Base-by-base conservation (phyloP, 108 stramenopile genomes). In the Seminavis robusta region DNA sequence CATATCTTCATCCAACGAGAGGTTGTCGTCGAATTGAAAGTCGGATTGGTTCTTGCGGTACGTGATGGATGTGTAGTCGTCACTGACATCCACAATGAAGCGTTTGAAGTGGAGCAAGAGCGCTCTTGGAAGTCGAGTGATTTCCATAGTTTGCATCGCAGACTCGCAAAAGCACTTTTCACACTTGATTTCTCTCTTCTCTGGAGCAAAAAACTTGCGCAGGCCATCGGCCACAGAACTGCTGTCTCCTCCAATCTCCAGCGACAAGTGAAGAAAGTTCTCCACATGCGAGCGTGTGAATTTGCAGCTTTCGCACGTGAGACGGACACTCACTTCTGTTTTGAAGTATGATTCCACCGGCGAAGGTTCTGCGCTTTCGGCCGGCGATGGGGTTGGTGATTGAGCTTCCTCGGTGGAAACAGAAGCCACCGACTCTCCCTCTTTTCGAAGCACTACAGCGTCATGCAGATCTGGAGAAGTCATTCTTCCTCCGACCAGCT, bases 131-230 rank as follows among this genome's bases (percentile, higher is more conserved):
- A 76, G 30, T 39, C 54, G 46, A 8, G 63, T 57, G 37, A 78
- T 75, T 49, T 75, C 63, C n/a, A 30, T 52, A 2, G 55, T 72
- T 43, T 69, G 70, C 20, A 56, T 52, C 11, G 81, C 81, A n/a
- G 63, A 65, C 31, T 67, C 73, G 52, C 44, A 71, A 41, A 83
- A 78, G 54, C 83, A 84, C 61, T 95, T 90, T 67, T 95, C 94
- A 43, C 94, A 95, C 27, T 86, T 78, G 57, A 92, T 42, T n/a
- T 92, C 84, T 7, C 79, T 70, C 34, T 73, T 77, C 53, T 90
- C 88, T 1, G 90, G 73, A 5, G 59, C 56, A 51, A 95, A 95
- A 40, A 84, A 84, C 20, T 50, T 45, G 7, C 61, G 57, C 33
- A 84, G 34, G 21, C 83, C 69, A 11, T 79, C 76, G 40, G 73